A percentile compares a stretch with the other conserved stretches of the same genome.
Conservation (phyloP, 495 filamentous ascomycete genomes). For the Xylaria flabelliformis region DNA sequence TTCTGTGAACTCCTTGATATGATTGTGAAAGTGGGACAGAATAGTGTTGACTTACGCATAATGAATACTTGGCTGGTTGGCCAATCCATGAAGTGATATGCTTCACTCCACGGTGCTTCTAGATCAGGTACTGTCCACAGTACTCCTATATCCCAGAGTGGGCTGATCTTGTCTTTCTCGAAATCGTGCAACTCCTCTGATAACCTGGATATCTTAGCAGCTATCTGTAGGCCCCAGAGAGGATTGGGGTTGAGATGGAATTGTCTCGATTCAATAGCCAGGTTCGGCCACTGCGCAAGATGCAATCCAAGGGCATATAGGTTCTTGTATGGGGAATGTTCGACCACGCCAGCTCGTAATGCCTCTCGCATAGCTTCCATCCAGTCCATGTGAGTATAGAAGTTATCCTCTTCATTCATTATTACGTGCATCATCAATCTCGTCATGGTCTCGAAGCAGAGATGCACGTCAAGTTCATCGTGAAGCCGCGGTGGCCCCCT, state of each 20-base stretch:
- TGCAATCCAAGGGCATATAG: constrained; percentile 1
- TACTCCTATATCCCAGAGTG: background rate
- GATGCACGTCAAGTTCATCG: constrained; percentile 1
- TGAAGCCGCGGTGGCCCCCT: background rate
- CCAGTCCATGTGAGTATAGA: background rate
- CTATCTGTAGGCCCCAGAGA: background rate
- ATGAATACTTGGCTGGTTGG: background rate
- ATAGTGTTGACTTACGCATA: background rate
- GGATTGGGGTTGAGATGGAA: background rate
- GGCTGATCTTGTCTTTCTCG: background rate
- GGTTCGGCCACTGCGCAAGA: background rate
- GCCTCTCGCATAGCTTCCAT: background rate
- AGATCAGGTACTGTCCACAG: background rate
- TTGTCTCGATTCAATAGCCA: background rate
- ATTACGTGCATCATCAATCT: background rate
- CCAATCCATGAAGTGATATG: background rate
- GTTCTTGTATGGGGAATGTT: background rate
- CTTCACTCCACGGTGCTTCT: background rate
- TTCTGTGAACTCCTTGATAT: background rate
- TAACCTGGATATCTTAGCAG: background rate
- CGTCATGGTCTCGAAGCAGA: background rate
- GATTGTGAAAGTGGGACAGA: background rate
- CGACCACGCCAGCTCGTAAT: background rate
- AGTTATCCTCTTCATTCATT: background rate
- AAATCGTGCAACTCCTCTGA: background rate